Conservation (phyloP, 805 yeast genomes). For the Sungouiozyma intestinalis region DNA sequence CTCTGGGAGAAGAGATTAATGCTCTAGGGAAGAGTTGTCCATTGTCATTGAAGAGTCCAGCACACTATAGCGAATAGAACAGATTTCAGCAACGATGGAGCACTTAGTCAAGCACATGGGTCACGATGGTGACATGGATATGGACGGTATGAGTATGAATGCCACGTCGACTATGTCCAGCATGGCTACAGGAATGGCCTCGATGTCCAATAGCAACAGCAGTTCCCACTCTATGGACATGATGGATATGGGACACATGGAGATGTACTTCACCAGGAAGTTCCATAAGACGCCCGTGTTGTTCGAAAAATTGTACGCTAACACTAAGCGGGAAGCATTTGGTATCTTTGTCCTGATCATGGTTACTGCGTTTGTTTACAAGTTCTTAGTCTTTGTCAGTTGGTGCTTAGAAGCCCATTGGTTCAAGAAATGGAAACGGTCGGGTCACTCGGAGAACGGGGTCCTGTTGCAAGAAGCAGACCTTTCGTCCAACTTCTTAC, state of each 20-base stretch:
- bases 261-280: slow-evolving; percentile 42
- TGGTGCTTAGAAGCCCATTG: slow-evolving; percentile 57
- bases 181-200: slow-evolving; percentile 8
- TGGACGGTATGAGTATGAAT: slow-evolving; percentile 3
- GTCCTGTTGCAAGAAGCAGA: background rate
- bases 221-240: slow-evolving; percentile 15
- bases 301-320: slow-evolving; percentile 45
- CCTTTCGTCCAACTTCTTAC: slow-evolving; percentile 12
- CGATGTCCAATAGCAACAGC: slow-evolving; percentile 11
- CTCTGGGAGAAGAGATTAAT: too few relatives aligned
- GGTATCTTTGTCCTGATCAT: slow-evolving; percentile 61
- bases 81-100: too few relatives aligned
- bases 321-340: slow-evolving; percentile 50
- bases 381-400: slow-evolving; percentile 48
- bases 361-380: slow-evolving; percentile 45
- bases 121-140: background rate
- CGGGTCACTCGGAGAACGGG: slow-evolving; percentile 7
- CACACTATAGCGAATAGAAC: too few relatives aligned
- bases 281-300: slow-evolving; percentile 52
- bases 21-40: too few relatives aligned
- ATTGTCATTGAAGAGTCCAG: too few relatives aligned
- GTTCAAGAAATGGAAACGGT: slow-evolving; percentile 38
- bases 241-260: slow-evolving; percentile 34
- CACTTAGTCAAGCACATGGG: background rate
- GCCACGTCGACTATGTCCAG: slow-evolving; percentile 5